Evolutionary conservation across 352 stramenopile species (phyloP), one percentile per base, ranked within the genome.

Genomic region (Globisporangium heterothallicum): DNA sequence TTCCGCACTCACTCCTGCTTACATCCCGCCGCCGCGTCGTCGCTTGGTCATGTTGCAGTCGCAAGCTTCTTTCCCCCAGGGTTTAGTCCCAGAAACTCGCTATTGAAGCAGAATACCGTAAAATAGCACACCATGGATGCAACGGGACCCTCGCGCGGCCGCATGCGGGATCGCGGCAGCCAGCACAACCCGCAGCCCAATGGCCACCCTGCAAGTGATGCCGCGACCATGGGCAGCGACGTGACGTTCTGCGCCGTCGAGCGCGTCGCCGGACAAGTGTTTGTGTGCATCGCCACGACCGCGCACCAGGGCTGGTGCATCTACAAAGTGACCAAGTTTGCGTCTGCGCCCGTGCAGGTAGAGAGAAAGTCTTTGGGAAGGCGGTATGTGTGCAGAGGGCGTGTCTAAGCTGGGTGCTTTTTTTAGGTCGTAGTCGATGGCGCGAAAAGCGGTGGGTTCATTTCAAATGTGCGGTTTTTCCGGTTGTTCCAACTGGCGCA

Each of bases 201-300:
- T 32, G 43, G 43, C 29, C 9, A 18, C 50, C 34, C 47, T 72
- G 40, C 43, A 13, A n/a, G n/a, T n/a, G n/a, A n/a, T n/a, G 57
- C 66, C 4, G 49, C 63, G 21, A 6, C 42, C n/a, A 30, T 58
- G 30, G 51, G 51, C 26, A 54, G 42, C 40, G 69, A 85, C 53
- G 70, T 87, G 45, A 89, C 64, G 25, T 87, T 84, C 64, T 87
- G 77, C 65, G 34, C 71, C 16, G 50, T 90, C 7, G 68, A 90
- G 42, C 74, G 77, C 47, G 73, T 87, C 26, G 56, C 52, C 46
- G 53, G 45, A 22, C 74, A 72, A 49, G 56, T 66, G 9, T 87
- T 78, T 48, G 63, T 90, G 6, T 59, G 74, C 42, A 47, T 90
- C 26, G 86, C 77, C 56, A 84, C 79, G 43, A 73, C 63, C 21